A percentile compares a stretch with the other conserved stretches of the same genome.
These are phyloP conservation scores for Aphanomyces stellatus DNA, from an alignment of 352 stramenopile species.

Conservation along the genomic window DNA sequence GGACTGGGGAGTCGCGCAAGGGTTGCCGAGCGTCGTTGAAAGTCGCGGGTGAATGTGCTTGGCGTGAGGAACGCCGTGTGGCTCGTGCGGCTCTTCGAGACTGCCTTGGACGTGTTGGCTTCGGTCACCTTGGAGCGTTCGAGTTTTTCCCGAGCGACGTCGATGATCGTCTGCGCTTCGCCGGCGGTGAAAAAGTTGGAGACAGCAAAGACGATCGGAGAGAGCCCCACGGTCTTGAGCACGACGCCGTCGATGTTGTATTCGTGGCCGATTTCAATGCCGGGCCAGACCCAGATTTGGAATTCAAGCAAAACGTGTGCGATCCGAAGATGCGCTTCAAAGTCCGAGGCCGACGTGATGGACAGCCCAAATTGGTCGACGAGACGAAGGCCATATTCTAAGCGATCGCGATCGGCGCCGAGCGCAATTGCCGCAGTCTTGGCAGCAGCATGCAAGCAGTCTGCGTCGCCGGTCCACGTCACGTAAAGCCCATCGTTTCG, in stretches of 20 bases:
- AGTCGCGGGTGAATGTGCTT: conserved; percentile 57
- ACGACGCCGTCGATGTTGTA: conserved; percentile 61
- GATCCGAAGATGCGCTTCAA: conserved; percentile 41
- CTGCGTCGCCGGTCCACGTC: conserved; percentile 65
- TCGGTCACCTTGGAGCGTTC: conserved; percentile 65
- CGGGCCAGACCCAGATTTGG: conserved; percentile 72
- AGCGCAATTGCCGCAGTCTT: conserved; percentile 43
- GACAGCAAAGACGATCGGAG: conserved; percentile 68
- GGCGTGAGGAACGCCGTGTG: conserved; percentile 74
- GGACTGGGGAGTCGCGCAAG: conserved; percentile 62
- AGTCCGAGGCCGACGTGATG: conserved; percentile 38
- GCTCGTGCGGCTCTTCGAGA: conserved; percentile 58
- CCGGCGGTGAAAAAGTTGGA: conserved; percentile 48
- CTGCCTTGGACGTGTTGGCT: conserved; percentile 48
- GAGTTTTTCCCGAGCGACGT: conserved; percentile 37
- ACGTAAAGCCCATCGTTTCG: conserved; percentile 72
- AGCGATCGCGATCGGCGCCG: conserved; percentile 53
- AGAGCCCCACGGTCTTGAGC: conserved; percentile 57
- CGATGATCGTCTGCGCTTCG: conserved; percentile 52
- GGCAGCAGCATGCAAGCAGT: conserved; percentile 39
- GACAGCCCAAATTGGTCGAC: conserved; percentile 61
- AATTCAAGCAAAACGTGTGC: conserved; percentile 76
- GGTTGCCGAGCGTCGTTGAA: conserved; percentile 46
- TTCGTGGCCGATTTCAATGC: conserved; percentile 64
- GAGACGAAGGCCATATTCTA: conserved; percentile 59